These are phyloP conservation scores for Sporisorium exsertum DNA, from an alignment of 1,284 basidiomycete genomes.

Conservation along the genomic window DNA sequence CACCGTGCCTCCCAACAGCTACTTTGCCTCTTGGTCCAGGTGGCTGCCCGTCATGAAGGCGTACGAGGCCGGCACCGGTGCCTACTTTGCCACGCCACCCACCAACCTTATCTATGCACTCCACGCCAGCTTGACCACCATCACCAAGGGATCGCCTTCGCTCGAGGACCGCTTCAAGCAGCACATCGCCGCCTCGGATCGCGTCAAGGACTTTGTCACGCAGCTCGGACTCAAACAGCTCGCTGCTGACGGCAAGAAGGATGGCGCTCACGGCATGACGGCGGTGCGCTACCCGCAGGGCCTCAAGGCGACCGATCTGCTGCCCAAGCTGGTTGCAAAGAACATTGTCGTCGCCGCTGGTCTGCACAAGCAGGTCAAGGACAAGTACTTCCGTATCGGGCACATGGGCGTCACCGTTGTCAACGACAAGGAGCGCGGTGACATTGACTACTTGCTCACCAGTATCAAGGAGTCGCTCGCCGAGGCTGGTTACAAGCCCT, in stretches of 20 bases:
- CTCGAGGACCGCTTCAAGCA: conserved; percentile 83
- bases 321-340: conserved; percentile 74
- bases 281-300: conserved; percentile 66
- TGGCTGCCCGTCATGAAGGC: conserved; percentile 69
- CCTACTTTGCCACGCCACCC: conserved; percentile 72
- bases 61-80: conserved; percentile 65
- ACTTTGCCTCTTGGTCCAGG: conserved; percentile 78
- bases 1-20: conserved; percentile 79
- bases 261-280: conserved; percentile 68
- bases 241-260: conserved; percentile 62
- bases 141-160: conserved; percentile 74
- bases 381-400: conserved; percentile 73
- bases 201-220: conserved; percentile 78
- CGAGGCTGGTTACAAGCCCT: conserved; percentile 71
- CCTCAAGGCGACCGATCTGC: conserved; percentile 59
- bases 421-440: conserved; percentile 72
- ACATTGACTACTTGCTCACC: conserved; percentile 81
- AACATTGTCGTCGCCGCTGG: conserved; percentile 89
- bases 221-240: conserved; percentile 76
- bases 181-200: conserved; percentile 80
- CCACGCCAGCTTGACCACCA: conserved; percentile 80
- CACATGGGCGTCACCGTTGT: conserved; percentile 92
- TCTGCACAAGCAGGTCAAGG: conserved; percentile 86
- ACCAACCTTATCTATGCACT: conserved; percentile 95
- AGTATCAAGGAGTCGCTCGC: conserved; percentile 75